phyloP scores from a whole-genome alignment of 176 grass and related monocot species.

The Panicum miliaceum region DNA sequence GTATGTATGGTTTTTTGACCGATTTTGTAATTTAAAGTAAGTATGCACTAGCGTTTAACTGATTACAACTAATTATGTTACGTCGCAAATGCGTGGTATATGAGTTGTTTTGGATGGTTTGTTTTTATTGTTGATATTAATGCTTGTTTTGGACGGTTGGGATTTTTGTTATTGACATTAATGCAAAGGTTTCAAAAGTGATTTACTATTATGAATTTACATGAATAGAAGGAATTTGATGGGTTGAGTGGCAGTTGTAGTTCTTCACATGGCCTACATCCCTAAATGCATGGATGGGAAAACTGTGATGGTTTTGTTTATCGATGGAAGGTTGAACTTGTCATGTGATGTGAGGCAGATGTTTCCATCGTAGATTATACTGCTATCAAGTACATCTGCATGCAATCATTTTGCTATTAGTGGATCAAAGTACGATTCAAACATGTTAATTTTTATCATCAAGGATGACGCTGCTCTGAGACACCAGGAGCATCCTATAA shows the following conservation, averaged over 20 bases:
- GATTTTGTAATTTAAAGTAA: background rate
- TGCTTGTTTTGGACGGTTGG: background rate
- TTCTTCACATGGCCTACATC: background rate
- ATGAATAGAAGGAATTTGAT: background rate
- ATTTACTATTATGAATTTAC: background rate
- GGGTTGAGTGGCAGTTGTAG: background rate
- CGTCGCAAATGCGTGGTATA: background rate
- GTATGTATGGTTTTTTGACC: no score
- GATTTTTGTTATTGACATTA: no score
- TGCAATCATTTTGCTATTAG: slow-evolving; percentile 37
- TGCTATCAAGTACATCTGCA: background rate
- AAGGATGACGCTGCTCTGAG: background rate
- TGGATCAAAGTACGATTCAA: slow-evolving; percentile 27
- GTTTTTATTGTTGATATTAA: no score
- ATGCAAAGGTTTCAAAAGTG: background rate
- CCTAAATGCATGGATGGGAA: background rate
- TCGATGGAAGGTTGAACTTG: background rate
- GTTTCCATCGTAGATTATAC: slow-evolving; percentile 28
- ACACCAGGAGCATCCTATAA: background rate
- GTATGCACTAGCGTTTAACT: background rate
- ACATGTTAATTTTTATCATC: slow-evolving; percentile 12
- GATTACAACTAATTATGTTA: no score
- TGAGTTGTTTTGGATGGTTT: background rate
- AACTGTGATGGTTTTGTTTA: slow-evolving; percentile 14
- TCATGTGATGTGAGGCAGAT: slow-evolving; percentile 56